Base-by-base conservation (phyloP, 2,329 filamentous ascomycete genomes). In the Zymoseptoria passerinii region DNA sequence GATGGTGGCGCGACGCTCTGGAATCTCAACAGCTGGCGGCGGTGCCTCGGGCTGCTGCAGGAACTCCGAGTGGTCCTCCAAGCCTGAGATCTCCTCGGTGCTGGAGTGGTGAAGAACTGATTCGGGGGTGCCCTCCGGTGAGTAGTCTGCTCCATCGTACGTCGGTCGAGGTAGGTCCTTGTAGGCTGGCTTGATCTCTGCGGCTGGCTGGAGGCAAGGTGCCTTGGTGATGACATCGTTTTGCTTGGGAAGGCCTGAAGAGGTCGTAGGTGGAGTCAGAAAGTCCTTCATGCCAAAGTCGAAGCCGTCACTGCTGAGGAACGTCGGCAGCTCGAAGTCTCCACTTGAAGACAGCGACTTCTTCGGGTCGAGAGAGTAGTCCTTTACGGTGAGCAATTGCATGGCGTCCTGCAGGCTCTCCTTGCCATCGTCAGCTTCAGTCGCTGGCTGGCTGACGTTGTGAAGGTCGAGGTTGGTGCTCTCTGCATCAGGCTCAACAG, bases 1-100 rank as follows among this genome's bases (percentile, higher is more conserved):
- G 75, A 97, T 92, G 0, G 92, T 96, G 4, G 92, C 90, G 52
- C 90, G 77, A 52, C 85, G 83, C 67, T 95, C 91, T 1, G 92
- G 91, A 58, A 97, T 84, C 40, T 57, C 61, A 27, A 65, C 53
- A 7, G 35, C 35, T 55, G 55, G 56, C 10, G 55, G 60, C 52
- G 63, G 62, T 49, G 59, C 62, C 28, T 49, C 50, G 4, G 57
- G 27, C 49, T 60, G 56, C 27, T 56, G 58, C 55, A 61, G 58
- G 8, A 56, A 40, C 10, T 50, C 53, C 10, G 57, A 60, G 51
- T 61, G 61, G 28, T 68, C 64, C 52, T 61, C 64, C 16, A 61
- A 49, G 48, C 58, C 58, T 52, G 58, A 56, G 35, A 67, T 55
- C 54, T 66, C 59, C 50, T 63, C 66, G 23, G 49, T 58, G 89